Conservation (phyloP, 2,329 filamentous ascomycete genomes). For the Chrysoporthe austroafricana region DNA sequence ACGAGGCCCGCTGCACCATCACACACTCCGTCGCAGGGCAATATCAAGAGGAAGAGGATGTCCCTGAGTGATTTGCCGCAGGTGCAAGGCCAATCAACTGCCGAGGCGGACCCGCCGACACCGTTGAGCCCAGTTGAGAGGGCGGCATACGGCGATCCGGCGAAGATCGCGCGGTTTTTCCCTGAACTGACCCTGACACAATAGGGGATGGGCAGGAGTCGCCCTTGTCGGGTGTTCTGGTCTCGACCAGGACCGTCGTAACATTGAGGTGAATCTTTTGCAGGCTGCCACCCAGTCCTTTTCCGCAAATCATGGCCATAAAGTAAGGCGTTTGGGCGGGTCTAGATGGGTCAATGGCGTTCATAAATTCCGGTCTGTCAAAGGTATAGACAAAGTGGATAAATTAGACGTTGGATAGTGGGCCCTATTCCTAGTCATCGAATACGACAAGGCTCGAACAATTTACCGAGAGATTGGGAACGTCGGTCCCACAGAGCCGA, state of each 20-base stretch:
- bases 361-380: not conserved
- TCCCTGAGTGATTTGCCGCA: slow-evolving; percentile 38
- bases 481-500: too few species aligned
- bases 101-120: slow-evolving; percentile 30
- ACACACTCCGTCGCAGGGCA: slow-evolving; percentile 39
- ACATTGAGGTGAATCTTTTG: not conserved
- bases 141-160: slow-evolving; percentile 42
- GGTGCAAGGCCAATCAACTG: slow-evolving; percentile 10
- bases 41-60: slow-evolving; percentile 46
- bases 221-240: too few species aligned
- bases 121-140: slow-evolving; percentile 36
- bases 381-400: slow-evolving; percentile 1
- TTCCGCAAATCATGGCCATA: not conserved
- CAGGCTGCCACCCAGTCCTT: not conserved
- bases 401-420: not conserved
- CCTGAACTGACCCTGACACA: slow-evolving; percentile 39
- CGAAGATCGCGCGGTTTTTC: slow-evolving; percentile 45
- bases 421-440: not conserved
- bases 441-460: not conserved
- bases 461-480: not conserved
- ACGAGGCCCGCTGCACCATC: slow-evolving; percentile 29
- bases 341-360: not conserved
- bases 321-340: not conserved
- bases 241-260: not conserved
- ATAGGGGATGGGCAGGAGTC: slow-evolving; percentile 9